Conservation (phyloP, 1,139 yeast genomes). For the Geotrichum klebahnii region DNA sequence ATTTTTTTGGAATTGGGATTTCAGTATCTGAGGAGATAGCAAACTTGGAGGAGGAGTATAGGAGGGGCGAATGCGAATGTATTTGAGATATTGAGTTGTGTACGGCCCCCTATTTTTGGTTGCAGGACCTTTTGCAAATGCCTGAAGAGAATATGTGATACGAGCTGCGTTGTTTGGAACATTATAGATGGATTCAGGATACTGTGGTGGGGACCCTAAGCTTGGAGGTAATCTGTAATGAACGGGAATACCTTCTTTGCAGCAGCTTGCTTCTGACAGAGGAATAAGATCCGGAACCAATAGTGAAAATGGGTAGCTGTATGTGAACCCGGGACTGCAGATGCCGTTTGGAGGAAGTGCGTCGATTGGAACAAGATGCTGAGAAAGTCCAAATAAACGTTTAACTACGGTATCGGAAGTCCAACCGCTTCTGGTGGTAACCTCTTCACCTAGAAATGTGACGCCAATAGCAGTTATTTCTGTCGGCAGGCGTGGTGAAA, state of each 20-base stretch:
- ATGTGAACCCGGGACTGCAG: conserved; percentile 8
- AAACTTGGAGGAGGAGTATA: conserved; percentile 10
- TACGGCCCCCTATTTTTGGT: not conserved
- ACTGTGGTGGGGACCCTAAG: conserved; percentile 17
- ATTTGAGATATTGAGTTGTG: conserved; percentile 11
- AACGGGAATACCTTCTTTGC: conserved; percentile 13
- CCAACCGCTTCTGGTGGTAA: conserved; percentile 7
- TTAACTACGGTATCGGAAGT: conserved; percentile 10
- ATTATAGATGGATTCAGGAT: conserved; percentile 1
- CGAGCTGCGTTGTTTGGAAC: conserved; percentile 17
- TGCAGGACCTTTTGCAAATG: conserved; percentile 8
- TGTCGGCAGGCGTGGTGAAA: conserved; percentile 11
- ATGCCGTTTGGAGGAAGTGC: conserved; percentile 1
- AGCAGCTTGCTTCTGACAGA: conserved; percentile 8
- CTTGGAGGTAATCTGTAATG: conserved; percentile 20
- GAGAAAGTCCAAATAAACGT: conserved; percentile 3
- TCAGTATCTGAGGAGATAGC: not conserved
- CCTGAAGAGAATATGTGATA: conserved; percentile 10
- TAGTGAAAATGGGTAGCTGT: conserved; percentile 12
- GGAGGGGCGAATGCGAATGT: conserved; percentile 13
- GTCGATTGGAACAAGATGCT: conserved; percentile 10
- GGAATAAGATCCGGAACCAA: conserved; percentile 19
- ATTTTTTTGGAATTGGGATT: not conserved
- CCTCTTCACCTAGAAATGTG: conserved; percentile 8
- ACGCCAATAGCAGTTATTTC: conserved; percentile 5